Evolutionary conservation across 2,329 filamentous ascomycete genomes (phyloP).

Genomic region (Hymenoscyphus fraxineus): DNA sequence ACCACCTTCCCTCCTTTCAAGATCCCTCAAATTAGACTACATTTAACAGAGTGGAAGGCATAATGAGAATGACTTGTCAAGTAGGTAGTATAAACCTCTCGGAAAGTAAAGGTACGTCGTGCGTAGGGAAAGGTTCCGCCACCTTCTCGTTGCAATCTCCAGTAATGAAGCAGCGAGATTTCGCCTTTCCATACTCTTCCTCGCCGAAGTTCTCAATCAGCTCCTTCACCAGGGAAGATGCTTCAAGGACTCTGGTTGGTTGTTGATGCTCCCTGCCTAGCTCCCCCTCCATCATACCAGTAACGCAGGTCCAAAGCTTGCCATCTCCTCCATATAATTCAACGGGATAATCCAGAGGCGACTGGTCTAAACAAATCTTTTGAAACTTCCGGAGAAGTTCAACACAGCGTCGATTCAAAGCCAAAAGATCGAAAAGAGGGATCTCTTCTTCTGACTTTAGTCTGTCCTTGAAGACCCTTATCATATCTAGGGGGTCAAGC

Average conservation of each 20-base stretch:
- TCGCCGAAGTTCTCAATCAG: neutral
- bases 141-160: neutral
- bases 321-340: neutral
- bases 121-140: neutral
- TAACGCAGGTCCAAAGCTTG: neutral
- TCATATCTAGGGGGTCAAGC: neutral
- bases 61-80: too few relatives aligned
- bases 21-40: too few relatives aligned
- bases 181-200: slow-evolving; percentile 2
- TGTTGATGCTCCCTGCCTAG: slow-evolving; percentile 2
- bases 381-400: neutral
- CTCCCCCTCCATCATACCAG: slow-evolving; percentile 6
- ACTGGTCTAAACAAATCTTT: slow-evolving; percentile 9
- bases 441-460: neutral
- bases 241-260: slow-evolving; percentile 7
- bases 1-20: too few relatives aligned
- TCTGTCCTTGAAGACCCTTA: neutral
- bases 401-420: neutral
- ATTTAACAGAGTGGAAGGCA: too few relatives aligned
- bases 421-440: neutral
- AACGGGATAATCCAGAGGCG: slow-evolving; percentile 9
- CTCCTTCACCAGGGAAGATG: neutral
- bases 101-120: neutral
- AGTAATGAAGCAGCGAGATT: neutral
- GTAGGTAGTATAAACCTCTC: neutral